Evolutionary conservation across 2,329 filamentous ascomycete species (phyloP).

Genomic region (Aureobasidium sp.): DNA sequence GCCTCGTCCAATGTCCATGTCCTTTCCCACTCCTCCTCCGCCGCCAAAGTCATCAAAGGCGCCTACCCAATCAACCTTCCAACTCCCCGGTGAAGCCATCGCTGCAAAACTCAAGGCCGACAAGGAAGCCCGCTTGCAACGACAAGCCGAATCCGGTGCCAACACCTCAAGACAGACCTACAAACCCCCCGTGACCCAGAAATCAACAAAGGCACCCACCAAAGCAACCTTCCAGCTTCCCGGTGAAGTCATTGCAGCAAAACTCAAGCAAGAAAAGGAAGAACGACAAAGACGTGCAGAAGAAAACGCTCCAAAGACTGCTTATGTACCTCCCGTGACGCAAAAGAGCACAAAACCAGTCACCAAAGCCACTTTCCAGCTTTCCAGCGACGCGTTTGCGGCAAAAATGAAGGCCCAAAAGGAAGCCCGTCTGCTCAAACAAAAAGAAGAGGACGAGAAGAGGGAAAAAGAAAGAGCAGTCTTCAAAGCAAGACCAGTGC

Average conservation of each 20-base stretch:
- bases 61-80: slow-evolving; percentile 44
- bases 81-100: slow-evolving; percentile 47
- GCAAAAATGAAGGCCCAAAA: slow-evolving; percentile 46
- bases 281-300: slow-evolving; percentile 39
- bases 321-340: slow-evolving; percentile 34
- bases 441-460: slow-evolving; percentile 25
- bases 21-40: slow-evolving; percentile 41
- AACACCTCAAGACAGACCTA: background rate
- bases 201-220: slow-evolving; percentile 19
- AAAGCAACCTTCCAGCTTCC: slow-evolving; percentile 42
- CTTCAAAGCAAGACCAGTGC: slow-evolving; percentile 44
- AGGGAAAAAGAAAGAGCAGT: slow-evolving; percentile 23
- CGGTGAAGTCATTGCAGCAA: slow-evolving; percentile 47
- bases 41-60: slow-evolving; percentile 45
- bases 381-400: slow-evolving; percentile 48
- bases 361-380: slow-evolving; percentile 44
- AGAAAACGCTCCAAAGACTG: background rate
- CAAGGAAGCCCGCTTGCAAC: slow-evolving; percentile 41
- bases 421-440: slow-evolving; percentile 22
- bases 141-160: slow-evolving; percentile 31
- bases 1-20: slow-evolving; percentile 41
- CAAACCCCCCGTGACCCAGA: background rate
- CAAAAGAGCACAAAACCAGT: slow-evolving; percentile 45
- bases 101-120: slow-evolving; percentile 48
- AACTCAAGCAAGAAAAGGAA: slow-evolving; percentile 44